phyloP scores from a whole-genome alignment of 1,284 basidiomycete genomes.

The Stereum hirsutum region DNA sequence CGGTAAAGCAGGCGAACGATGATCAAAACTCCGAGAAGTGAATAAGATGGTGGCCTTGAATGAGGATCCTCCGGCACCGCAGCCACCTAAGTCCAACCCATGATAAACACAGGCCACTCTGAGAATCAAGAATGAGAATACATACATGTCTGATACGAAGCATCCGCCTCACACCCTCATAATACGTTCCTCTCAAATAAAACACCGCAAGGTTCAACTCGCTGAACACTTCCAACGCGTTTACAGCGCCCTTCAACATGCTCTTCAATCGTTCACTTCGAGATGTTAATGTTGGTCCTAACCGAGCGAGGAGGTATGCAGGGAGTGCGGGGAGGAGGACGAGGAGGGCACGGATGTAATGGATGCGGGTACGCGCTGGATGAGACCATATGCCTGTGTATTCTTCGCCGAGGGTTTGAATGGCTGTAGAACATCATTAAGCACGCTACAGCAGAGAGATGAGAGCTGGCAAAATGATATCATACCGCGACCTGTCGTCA shows the following conservation, averaged over 20 bases:
- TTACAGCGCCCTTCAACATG: slow-evolving; percentile 35
- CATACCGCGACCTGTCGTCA: slow-evolving; percentile 72
- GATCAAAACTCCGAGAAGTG: slow-evolving; percentile 74
- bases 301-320: slow-evolving; percentile 47
- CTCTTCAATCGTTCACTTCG: slow-evolving; percentile 23
- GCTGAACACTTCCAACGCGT: slow-evolving; percentile 39
- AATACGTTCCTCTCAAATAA: slow-evolving; percentile 74
- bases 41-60: slow-evolving; percentile 72
- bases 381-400: slow-evolving; percentile 84
- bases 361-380: slow-evolving; percentile 36
- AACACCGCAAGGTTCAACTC: slow-evolving; percentile 81
- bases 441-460: not conserved
- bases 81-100: slow-evolving; percentile 46
- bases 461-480: slow-evolving; percentile 3
- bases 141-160: slow-evolving; percentile 69
- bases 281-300: slow-evolving; percentile 28
- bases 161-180: slow-evolving; percentile 66
- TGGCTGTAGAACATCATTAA: slow-evolving; percentile 32
- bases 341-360: slow-evolving; percentile 37
- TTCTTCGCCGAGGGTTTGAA: slow-evolving; percentile 84
- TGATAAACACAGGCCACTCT: not conserved
- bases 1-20: slow-evolving; percentile 63
- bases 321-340: slow-evolving; percentile 61
- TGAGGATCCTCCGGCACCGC: slow-evolving; percentile 63
- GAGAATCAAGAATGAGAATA: slow-evolving; percentile 16